phyloP scores from a whole-genome alignment of 441 rosid genomes.

The Adansonia rubrostipa region DNA sequence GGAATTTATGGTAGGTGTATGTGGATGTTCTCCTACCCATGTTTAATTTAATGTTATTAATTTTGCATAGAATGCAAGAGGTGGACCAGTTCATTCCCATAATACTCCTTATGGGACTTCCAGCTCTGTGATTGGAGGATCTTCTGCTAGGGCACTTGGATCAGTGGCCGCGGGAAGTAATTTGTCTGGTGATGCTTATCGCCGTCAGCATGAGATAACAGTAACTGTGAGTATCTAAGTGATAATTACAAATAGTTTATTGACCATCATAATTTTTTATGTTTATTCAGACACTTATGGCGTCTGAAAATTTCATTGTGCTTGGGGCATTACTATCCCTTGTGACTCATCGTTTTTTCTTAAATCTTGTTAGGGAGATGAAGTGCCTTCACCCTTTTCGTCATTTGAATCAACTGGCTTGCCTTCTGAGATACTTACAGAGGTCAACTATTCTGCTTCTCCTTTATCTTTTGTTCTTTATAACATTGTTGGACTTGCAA shows the following conservation, averaged over 20 bases:
- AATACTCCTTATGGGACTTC: conserved; percentile 52
- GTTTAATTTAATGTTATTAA: conserved; percentile 48
- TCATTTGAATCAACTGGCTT: conserved; percentile 87
- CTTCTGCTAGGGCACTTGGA: conserved; percentile 54
- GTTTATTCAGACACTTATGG: background rate
- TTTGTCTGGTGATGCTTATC: conserved; percentile 71
- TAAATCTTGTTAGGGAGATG: conserved; percentile 63
- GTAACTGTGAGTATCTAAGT: conserved; percentile 54
- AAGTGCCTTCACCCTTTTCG: conserved; percentile 72
- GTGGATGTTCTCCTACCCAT: conserved; percentile 18
- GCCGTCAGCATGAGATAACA: conserved; percentile 83
- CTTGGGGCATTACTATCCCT: conserved; percentile 31
- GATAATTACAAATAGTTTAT: background rate
- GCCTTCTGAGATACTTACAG: conserved; percentile 85
- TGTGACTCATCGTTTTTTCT: conserved; percentile 4
- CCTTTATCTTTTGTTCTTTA: conserved; percentile 11
- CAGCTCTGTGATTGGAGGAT: conserved; percentile 46
- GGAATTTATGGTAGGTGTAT: background rate
- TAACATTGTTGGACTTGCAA: conserved; percentile 24
- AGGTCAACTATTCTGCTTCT: conserved; percentile 43
- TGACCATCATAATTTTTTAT: background rate
- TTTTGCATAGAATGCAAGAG: conserved; percentile 45
- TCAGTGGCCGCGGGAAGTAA: conserved; percentile 46
- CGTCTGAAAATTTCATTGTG: conserved; percentile 28
- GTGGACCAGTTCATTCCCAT: conserved; percentile 46